These are phyloP conservation scores for Xerocomus subilludens DNA, from an alignment of 1,284 basidiomycete genomes.

Conservation along the genomic window DNA sequence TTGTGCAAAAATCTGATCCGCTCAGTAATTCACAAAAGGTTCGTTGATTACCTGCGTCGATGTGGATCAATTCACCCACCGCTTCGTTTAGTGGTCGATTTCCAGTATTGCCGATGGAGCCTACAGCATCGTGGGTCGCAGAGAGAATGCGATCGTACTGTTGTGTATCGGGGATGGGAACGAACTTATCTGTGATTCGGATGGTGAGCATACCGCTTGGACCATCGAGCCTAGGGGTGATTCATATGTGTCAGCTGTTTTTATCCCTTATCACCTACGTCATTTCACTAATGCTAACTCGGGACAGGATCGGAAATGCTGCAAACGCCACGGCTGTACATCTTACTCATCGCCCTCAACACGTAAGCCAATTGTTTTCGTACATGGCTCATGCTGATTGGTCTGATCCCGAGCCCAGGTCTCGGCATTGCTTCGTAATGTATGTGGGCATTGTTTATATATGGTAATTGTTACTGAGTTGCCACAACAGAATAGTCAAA, in stretches of 20 bases:
- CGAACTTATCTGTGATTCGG: slow-evolving; percentile 14
- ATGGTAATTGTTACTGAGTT: not conserved
- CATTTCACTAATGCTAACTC: not conserved
- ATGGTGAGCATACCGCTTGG: slow-evolving; percentile 7
- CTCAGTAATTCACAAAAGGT: slow-evolving; percentile 12
- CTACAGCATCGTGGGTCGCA: slow-evolving; percentile 19
- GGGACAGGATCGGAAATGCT: slow-evolving; percentile 11
- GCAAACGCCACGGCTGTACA: slow-evolving; percentile 8
- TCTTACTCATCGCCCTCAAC: not conserved
- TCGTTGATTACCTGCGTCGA: not conserved
- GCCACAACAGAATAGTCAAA: not conserved
- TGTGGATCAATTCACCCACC: not conserved
- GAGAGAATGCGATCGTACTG: not conserved
- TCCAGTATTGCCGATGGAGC: slow-evolving; percentile 9
- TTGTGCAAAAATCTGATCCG: slow-evolving; percentile 2
- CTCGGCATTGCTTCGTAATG: not conserved
- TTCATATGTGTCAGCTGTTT: slow-evolving; percentile 4
- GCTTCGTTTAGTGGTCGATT: slow-evolving; percentile 12
- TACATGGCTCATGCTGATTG: not conserved
- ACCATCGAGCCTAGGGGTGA: slow-evolving; percentile 17
- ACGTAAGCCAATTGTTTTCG: not conserved
- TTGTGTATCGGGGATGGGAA: slow-evolving; percentile 8
- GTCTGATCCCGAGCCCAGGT: not conserved
- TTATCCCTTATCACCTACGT: not conserved
- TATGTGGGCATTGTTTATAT: not conserved